A percentile compares a stretch with the other conserved stretches of the same genome.
phyloP scores from a whole-genome alignment of 1,284 basidiomycete species.

The Pterulicium gracile region DNA sequence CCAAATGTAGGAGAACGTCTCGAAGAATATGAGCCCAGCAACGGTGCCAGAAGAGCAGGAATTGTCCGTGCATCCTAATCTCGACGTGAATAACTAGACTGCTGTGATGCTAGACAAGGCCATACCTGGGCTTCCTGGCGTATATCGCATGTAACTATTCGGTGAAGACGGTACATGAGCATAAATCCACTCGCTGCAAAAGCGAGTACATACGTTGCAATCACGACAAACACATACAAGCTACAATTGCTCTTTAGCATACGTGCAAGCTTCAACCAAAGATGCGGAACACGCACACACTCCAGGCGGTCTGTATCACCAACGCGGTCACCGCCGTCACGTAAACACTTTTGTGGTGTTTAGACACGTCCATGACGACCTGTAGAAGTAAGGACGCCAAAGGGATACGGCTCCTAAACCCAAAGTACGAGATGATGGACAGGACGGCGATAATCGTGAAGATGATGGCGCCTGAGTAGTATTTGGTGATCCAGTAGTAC shows the following conservation, averaged over 20 bases:
- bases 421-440: slow-evolving; percentile 55
- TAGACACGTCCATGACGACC: slow-evolving; percentile 74
- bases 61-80: slow-evolving; percentile 27
- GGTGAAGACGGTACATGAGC: slow-evolving; percentile 5
- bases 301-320: slow-evolving; percentile 58
- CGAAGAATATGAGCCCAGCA: slow-evolving; percentile 67
- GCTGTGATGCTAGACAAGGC: background rate
- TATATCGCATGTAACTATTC: slow-evolving; percentile 62
- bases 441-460: slow-evolving; percentile 63
- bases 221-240: slow-evolving; percentile 61
- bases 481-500: slow-evolving; percentile 74
- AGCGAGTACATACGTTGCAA: slow-evolving; percentile 44
- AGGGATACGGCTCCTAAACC: slow-evolving; percentile 65
- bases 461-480: slow-evolving; percentile 68
- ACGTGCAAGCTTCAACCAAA: no score
- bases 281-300: slow-evolving; percentile 45
- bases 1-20: slow-evolving; percentile 79
- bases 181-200: slow-evolving; percentile 1
- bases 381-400: slow-evolving; percentile 71
- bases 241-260: no score
- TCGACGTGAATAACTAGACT: background rate
- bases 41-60: slow-evolving; percentile 43
- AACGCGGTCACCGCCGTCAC: slow-evolving; percentile 66
- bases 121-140: slow-evolving; percentile 58
- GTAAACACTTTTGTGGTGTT: slow-evolving; percentile 76